These are phyloP conservation scores for Musa acuminata DNA, from an alignment of 176 grass and related monocot species.

Conservation along the genomic window DNA sequence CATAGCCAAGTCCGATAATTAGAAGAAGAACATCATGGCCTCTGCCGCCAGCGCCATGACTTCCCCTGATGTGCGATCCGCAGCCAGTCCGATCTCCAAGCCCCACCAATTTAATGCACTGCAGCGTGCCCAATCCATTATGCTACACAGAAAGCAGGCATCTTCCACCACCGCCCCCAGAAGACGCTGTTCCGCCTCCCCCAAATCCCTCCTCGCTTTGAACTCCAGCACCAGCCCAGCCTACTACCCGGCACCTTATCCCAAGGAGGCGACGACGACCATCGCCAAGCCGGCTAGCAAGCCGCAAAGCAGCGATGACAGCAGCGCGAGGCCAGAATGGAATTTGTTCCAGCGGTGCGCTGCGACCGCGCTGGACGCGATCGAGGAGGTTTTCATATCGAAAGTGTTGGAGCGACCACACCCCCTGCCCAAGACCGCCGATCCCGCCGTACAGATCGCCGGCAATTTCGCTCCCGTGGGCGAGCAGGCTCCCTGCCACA, in stretches of 20 bases:
- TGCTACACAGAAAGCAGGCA: background rate
- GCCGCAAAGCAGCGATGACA: background rate
- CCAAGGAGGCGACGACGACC: background rate
- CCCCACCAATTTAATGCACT: background rate
- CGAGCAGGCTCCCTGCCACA: slow-evolving; percentile 22
- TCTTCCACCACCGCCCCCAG: background rate
- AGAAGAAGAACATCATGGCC: background rate
- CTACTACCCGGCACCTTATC: background rate
- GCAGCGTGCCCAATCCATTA: background rate
- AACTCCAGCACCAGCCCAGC: background rate
- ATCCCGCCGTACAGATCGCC: slow-evolving; percentile 72
- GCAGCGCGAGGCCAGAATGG: slow-evolving; percentile 8
- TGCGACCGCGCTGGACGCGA: slow-evolving; percentile 40
- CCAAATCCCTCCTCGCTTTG: background rate
- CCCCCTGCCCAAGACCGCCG: slow-evolving; percentile 41
- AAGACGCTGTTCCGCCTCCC: background rate
- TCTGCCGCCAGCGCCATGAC: background rate
- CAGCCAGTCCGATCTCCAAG: background rate
- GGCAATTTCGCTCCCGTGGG: slow-evolving; percentile 78
- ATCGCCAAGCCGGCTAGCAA: background rate
- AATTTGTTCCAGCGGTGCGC: slow-evolving; percentile 48
- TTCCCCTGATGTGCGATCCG: background rate
- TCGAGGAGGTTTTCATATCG: slow-evolving; percentile 39
- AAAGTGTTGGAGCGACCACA: slow-evolving; percentile 43
- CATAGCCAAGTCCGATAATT: too few relatives aligned